phyloP scores from a whole-genome alignment of 2,329 filamentous ascomycete species.

The Monosporascus sp. region DNA sequence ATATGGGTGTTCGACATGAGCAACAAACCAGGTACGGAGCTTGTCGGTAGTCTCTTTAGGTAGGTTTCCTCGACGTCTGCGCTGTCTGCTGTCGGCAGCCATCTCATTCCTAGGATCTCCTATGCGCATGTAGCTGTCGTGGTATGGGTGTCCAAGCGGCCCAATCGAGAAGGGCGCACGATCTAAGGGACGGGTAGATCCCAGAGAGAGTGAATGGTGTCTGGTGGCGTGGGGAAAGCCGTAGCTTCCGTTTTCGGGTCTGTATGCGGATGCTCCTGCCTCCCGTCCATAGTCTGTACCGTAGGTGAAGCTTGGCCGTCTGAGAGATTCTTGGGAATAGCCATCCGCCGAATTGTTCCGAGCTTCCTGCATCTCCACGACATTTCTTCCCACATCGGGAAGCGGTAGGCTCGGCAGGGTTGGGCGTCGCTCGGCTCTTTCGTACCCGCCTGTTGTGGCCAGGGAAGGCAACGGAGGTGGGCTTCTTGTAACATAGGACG shows the following conservation, averaged over 20 bases:
- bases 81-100: conserved; percentile 42
- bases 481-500: conserved; percentile 27
- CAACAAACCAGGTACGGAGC: conserved; percentile 71
- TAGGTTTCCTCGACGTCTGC: conserved; percentile 73
- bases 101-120: conserved; percentile 33
- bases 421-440: conserved; percentile 30
- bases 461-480: conserved; percentile 25
- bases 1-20: conserved; percentile 76
- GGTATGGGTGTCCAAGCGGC: conserved; percentile 34
- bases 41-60: conserved; percentile 87
- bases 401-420: conserved; percentile 37
- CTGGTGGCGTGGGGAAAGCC: conserved; percentile 38
- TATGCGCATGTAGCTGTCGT: conserved; percentile 35
- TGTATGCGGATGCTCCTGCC: conserved; percentile 25
- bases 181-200: conserved; percentile 38
- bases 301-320: conserved; percentile 19
- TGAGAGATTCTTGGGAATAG: conserved; percentile 23
- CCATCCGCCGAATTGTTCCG: conserved; percentile 31
- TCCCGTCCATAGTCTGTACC: conserved; percentile 26
- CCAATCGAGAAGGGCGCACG: conserved; percentile 37
- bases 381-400: conserved; percentile 31
- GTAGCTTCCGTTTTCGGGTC: conserved; percentile 30
- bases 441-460: conserved; percentile 25
- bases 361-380: conserved; percentile 24
- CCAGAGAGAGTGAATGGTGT: conserved; percentile 40